These are phyloP conservation scores for Kalmusia sp. DNA, from an alignment of 2,329 filamentous ascomycete species.

Conservation along the genomic window DNA sequence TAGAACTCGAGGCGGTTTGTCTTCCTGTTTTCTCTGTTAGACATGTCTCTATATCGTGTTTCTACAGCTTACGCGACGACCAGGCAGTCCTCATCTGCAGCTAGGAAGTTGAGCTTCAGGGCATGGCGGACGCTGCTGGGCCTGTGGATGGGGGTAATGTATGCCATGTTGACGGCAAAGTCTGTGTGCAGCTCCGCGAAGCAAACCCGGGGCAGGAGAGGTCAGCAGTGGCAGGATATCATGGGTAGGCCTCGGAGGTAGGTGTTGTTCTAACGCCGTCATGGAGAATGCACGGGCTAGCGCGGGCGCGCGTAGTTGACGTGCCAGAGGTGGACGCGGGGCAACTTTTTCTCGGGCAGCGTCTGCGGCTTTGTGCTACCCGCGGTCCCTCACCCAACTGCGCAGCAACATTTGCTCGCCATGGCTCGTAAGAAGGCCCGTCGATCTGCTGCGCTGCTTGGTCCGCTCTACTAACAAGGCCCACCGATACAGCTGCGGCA, in stretches of 20 bases:
- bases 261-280: slow-evolving; percentile 39
- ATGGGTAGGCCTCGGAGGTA: slow-evolving; percentile 30
- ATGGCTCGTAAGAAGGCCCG: slow-evolving; percentile 36
- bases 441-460: slow-evolving; percentile 6
- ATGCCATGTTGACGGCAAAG: slow-evolving; percentile 71
- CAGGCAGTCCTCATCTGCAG: slow-evolving; percentile 77
- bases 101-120: slow-evolving; percentile 78
- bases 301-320: slow-evolving; percentile 19
- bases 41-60: neutral
- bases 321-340: slow-evolving; percentile 22
- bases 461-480: neutral
- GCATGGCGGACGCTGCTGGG: slow-evolving; percentile 93
- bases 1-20: slow-evolving; percentile 88
- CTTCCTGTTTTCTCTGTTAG: slow-evolving; percentile 59
- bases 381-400: slow-evolving; percentile 8
- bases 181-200: slow-evolving; percentile 19
- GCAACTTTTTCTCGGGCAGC: slow-evolving; percentile 25
- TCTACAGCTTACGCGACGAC: slow-evolving; percentile 76
- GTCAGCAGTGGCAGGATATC: neutral
- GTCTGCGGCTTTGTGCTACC: slow-evolving; percentile 13
- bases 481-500: slow-evolving; percentile 23
- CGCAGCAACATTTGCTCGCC: slow-evolving; percentile 1
- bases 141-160: slow-evolving; percentile 90
- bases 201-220: neutral
- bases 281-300: slow-evolving; percentile 24